Percentiles rank a stretch among this genome's conserved stretches.
Evolutionary conservation across 1,284 basidiomycete species (phyloP).

Genomic region (Phylloboletellus chloephorus): DNA sequence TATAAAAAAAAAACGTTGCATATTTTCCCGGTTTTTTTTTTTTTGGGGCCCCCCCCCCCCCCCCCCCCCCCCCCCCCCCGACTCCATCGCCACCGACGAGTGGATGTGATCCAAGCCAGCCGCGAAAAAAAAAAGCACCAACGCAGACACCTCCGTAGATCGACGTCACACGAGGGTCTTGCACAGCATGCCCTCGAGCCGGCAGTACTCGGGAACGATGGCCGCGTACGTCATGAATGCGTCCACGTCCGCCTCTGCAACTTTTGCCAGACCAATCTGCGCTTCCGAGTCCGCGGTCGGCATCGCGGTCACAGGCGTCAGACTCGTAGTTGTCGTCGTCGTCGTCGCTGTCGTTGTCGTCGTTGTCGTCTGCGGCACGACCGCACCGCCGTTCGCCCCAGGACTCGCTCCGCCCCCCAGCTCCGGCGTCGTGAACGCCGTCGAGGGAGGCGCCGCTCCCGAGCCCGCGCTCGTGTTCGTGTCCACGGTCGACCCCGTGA

Average conservation of each 20-base stretch:
- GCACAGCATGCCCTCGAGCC: slow-evolving; percentile 69
- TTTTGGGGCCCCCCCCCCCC: no score
- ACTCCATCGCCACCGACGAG: no score
- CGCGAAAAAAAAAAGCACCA: background rate
- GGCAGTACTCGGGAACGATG: slow-evolving; percentile 75
- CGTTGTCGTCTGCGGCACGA: slow-evolving; percentile 34
- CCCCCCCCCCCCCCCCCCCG: no score
- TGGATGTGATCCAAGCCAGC: slow-evolving; percentile 1
- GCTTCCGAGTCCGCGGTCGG: slow-evolving; percentile 64
- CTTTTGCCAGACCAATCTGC: slow-evolving; percentile 70
- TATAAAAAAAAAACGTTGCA: slow-evolving; percentile 5
- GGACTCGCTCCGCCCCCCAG: slow-evolving; percentile 33
- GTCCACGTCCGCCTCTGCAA: slow-evolving; percentile 76
- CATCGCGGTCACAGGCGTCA: slow-evolving; percentile 64
- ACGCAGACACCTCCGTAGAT: no score
- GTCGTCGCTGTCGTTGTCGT: no score
- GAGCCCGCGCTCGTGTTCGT: slow-evolving; percentile 36
- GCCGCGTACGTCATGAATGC: slow-evolving; percentile 79
- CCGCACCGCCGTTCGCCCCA: slow-evolving; percentile 18
- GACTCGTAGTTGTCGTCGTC: no score
- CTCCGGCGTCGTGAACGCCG: slow-evolving; percentile 63
- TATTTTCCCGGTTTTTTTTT: no score
- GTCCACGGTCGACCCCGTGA: slow-evolving; percentile 49
- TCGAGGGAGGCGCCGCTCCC: slow-evolving; percentile 41
- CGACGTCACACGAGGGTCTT: slow-evolving; percentile 57